Evolutionary conservation across 2,329 filamentous ascomycete species (phyloP).

Genomic region (Colletotrichum lupini): DNA sequence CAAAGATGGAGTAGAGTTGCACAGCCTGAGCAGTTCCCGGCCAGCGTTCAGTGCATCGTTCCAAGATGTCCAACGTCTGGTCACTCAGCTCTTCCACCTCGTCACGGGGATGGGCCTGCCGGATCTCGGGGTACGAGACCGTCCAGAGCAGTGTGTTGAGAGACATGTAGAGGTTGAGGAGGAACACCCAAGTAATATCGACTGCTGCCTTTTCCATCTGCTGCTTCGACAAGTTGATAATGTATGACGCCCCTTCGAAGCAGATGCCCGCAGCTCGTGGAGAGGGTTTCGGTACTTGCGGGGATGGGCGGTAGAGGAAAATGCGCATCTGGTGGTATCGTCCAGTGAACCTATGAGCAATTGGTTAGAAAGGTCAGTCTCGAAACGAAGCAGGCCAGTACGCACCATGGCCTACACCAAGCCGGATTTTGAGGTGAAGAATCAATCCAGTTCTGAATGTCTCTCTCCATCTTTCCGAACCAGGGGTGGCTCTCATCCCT

Average conservation of each 20-base stretch:
- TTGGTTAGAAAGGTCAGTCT: slow-evolving; percentile 27
- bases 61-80: slow-evolving; percentile 81
- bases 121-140: slow-evolving; percentile 86
- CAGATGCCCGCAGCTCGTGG: slow-evolving; percentile 82
- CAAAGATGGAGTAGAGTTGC: slow-evolving; percentile 87
- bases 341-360: slow-evolving; percentile 65
- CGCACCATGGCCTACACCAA: slow-evolving; percentile 85
- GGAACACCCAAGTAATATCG: slow-evolving; percentile 94
- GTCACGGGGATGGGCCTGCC: slow-evolving; percentile 76
- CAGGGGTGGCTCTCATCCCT: slow-evolving; percentile 85
- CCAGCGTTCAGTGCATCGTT: slow-evolving; percentile 87
- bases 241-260: slow-evolving; percentile 83
- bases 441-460: slow-evolving; percentile 83
- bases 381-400: slow-evolving; percentile 12
- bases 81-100: slow-evolving; percentile 82
- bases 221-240: slow-evolving; percentile 82
- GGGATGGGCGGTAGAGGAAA: slow-evolving; percentile 88
- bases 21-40: slow-evolving; percentile 88
- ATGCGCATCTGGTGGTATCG: slow-evolving; percentile 90
- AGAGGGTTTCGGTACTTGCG: slow-evolving; percentile 89
- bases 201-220: slow-evolving; percentile 81
- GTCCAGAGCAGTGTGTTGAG: slow-evolving; percentile 94
- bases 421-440: slow-evolving; percentile 75
- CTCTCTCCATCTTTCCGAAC: slow-evolving; percentile 83
- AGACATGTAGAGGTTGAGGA: slow-evolving; percentile 89